Base-by-base conservation (phyloP, 768 basidiomycete genomes). In the Sporobolomyces phaffii region DNA sequence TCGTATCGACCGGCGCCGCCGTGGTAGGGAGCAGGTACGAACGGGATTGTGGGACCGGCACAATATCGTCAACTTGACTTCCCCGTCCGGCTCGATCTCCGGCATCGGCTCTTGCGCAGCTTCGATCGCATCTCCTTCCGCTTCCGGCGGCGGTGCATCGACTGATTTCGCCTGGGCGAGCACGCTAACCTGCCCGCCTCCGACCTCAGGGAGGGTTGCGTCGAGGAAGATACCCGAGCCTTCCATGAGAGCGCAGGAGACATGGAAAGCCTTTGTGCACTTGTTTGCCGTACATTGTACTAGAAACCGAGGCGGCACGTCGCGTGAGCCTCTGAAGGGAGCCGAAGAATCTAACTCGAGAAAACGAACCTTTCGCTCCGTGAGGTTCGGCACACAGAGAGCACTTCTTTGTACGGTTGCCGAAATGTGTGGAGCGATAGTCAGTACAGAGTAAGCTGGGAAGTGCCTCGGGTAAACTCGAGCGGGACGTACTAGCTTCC, bases 221-320 rank as follows among this genome's bases (percentile, higher is more conserved):
- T 76, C 74, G 24, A 76, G 60, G 44, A 65, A 31, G 22, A 75
- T 38, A 14, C 76, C 73, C n/a, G 73, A 68, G 15, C 77, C 78
- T 2, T 85, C 84, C 24, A 84, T 82, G 45, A 82, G 80, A 0
- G 96, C 94, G 77, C 96, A 99, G 5, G 86, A 87, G 33, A 96
- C 87, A 75, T 98, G 94, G 79, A 91, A 96, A 0, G 93, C 89
- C 75, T 88, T 89, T 15, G 89, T 82, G 73, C 93, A 97, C 79
- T 92, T 94, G 49, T 91, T 92, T 77, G 89, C 90, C 20, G 90
- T 89, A 76, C 93, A 97, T 75, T 97, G 93, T 29, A 96, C 77
- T 69, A 80, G 78, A 38, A 76, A 77, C 11, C 77, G 78, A 36
- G 11, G 22, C n/a, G 11, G 22, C 11, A 18, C 20, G 38, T 54